phyloP scores from a whole-genome alignment of 345 rosid species.

The Sonneratia alba region DNA sequence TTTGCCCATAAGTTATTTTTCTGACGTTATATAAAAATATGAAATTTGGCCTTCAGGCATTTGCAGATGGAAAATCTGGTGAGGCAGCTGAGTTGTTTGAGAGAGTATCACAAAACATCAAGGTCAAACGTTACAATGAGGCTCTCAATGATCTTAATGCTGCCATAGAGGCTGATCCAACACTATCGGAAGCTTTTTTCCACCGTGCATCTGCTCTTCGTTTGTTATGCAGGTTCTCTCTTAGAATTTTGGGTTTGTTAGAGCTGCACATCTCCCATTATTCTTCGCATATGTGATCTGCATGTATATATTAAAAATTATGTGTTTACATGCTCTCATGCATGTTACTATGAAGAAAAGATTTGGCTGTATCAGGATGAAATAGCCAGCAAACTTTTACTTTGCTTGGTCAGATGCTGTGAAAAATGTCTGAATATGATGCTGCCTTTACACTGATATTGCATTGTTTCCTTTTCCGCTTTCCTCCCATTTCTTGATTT shows the following conservation, averaged over 20 bases:
- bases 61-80: constrained; percentile 50
- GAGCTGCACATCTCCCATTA: not conserved
- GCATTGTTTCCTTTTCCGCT: too few relatives aligned
- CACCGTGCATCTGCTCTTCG: constrained; percentile 76
- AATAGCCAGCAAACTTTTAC: not conserved
- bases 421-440: not conserved
- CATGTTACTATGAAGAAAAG: not conserved
- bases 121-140: constrained; percentile 67
- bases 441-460: not conserved
- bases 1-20: too few relatives aligned
- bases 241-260: not conserved
- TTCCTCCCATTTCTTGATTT: constrained; percentile 17
- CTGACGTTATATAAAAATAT: not conserved
- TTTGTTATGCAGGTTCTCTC: constrained; percentile 75
- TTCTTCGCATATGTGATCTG: not conserved
- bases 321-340: too few relatives aligned
- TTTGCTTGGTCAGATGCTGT: not conserved
- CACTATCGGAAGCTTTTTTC: constrained; percentile 72
- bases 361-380: not conserved
- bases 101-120: constrained; percentile 70
- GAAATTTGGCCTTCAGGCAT: not conserved
- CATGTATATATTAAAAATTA: too few relatives aligned
- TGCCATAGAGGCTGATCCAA: constrained; percentile 86
- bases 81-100: constrained; percentile 63
- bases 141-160: constrained; percentile 88